Evolutionary conservation across 169 alveolate genomes (phyloP), one percentile per base, ranked within the genome.

Genomic region (Plasmodium adleri): DNA sequence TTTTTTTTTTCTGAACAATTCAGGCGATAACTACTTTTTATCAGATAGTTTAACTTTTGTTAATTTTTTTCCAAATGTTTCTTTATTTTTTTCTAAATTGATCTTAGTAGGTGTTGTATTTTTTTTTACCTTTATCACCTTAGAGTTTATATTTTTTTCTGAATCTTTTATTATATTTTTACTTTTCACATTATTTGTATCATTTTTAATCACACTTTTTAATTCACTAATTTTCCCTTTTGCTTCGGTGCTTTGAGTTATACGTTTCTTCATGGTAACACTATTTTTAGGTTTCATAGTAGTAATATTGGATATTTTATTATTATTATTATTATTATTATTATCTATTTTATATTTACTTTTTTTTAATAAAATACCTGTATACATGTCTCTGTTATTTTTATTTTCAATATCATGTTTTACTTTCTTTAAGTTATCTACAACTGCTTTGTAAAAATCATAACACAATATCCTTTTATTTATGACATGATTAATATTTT

Each of bases 291-390:
- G 8, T 10, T 45, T n/a, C 24, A 9, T 26, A 47, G 24, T 8
- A 15, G 39, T 49, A 20, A 60, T 5, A 64, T 66, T 74, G 1
- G 22, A 8, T 9, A 12, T 13, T 17, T 68, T 56, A 32, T 26
- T 17, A 39, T 39, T 49, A 4, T 47, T 45, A 20, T 78, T 45
- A 20, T 78, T 20, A 20, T 20, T 20, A 4, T 24, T 49, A 4
- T 47, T 45, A 20, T 78, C 89, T 17, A 78, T 78, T 68, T 78
- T 78, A 26, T 78, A 78, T 71, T 71, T 67, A 52, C 54, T 78
- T 67, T 54, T 75, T 70, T 78, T 78, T 43, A 78, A 39, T 43
- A 67, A 58, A 26, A 78, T 78, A 32, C 89, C 89, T n/a, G 89
- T 78, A 60, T 78, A 66, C 17, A 64, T 56, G 12, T 78, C 89